These are phyloP conservation scores for Phytophthora chlamydospora DNA, from an alignment of 352 stramenopile genomes.

Conservation along the genomic window DNA sequence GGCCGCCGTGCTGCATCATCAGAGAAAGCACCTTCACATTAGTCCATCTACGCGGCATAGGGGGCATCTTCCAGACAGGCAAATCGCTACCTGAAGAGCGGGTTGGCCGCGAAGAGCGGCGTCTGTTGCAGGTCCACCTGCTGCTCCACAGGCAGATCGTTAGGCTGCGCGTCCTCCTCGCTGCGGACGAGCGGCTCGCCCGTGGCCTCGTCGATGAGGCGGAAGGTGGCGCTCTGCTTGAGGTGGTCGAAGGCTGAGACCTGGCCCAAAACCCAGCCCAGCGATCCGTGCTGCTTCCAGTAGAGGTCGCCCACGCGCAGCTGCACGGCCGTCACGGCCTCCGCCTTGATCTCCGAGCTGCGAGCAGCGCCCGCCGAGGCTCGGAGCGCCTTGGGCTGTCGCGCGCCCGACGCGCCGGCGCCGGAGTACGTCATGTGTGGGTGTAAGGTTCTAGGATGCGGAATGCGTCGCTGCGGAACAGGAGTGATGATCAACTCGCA, in stretches of 20 bases:
- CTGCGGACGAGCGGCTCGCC: constrained; percentile 45
- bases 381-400: constrained; percentile 14
- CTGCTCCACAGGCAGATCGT: constrained; percentile 28
- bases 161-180: constrained; percentile 4
- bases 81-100: constrained; percentile 49
- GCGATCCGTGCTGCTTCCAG: constrained; percentile 74
- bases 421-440: constrained; percentile 21
- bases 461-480: too few relatives aligned
- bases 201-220: constrained; percentile 65
- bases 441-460: not conserved
- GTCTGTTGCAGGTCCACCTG: constrained; percentile 52
- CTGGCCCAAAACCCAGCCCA: constrained; percentile 74
- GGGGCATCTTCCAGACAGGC: too few relatives aligned
- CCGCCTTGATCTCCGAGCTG: constrained; percentile 23
- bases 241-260: constrained; percentile 53
- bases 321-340: constrained; percentile 19
- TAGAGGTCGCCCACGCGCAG: constrained; percentile 81
- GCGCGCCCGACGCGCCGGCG: not conserved
- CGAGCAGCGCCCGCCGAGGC: not conserved
- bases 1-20: constrained; percentile 49
- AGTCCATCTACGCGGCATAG: not conserved
- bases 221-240: constrained; percentile 51
- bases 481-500: too few relatives aligned
- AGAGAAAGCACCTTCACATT: not conserved
- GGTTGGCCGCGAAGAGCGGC: constrained; percentile 75